A percentile compares a stretch with the other conserved stretches of the same genome.
These are phyloP conservation scores for Diaporthe eres DNA, from an alignment of 2,329 filamentous ascomycete genomes.

Conservation along the genomic window DNA sequence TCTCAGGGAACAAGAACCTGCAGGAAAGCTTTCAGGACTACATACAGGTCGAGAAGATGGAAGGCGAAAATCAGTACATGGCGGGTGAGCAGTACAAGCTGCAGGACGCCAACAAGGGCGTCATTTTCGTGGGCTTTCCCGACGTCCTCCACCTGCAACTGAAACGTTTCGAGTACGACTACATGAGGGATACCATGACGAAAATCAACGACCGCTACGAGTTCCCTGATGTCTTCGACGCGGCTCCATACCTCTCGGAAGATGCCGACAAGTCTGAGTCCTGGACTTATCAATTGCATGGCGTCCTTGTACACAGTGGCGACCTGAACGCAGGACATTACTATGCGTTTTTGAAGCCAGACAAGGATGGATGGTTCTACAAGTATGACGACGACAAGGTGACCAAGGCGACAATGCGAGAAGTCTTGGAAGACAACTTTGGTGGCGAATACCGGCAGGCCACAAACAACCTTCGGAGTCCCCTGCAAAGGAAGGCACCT, in stretches of 20 bases:
- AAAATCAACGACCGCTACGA: slow-evolving; percentile 97
- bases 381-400: slow-evolving; percentile 98
- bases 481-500: slow-evolving; percentile 68
- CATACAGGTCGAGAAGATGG: slow-evolving; percentile 94
- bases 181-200: slow-evolving; percentile 97
- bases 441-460: slow-evolving; percentile 83
- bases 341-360: slow-evolving; percentile 95
- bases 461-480: slow-evolving; percentile 61
- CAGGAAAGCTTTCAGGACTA: slow-evolving; percentile 97
- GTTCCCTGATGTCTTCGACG: slow-evolving; percentile 87
- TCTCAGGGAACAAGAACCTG: slow-evolving; percentile 91
- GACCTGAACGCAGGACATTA: slow-evolving; percentile 98
- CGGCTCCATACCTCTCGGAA: slow-evolving; percentile 87
- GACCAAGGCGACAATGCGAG: slow-evolving; percentile 90
- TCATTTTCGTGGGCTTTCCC: slow-evolving; percentile 96
- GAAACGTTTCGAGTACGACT: slow-evolving; percentile 98
- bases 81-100: slow-evolving; percentile 90
- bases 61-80: slow-evolving; percentile 98
- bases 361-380: slow-evolving; percentile 94
- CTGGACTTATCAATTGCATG: slow-evolving; percentile 93
- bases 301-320: slow-evolving; percentile 95
- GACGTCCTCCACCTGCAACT: slow-evolving; percentile 95
- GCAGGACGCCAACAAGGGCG: slow-evolving; percentile 97
- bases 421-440: slow-evolving; percentile 96
- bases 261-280: slow-evolving; percentile 89